These are phyloP conservation scores for Barnettozyma californica DNA, from an alignment of 805 yeast species.

Conservation along the genomic window DNA sequence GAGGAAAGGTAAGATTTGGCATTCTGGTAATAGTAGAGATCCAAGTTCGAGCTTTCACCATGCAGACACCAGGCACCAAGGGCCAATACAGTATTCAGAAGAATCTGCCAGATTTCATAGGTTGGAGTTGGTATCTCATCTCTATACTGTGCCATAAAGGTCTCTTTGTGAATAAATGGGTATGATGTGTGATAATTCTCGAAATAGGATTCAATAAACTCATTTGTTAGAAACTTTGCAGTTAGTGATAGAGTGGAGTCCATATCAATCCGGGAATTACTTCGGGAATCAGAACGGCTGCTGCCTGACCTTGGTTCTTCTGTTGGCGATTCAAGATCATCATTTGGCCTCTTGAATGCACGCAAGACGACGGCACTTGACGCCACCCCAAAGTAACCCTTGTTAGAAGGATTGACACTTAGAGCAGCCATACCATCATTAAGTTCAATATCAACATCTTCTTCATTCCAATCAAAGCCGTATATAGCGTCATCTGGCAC, in stretches of 20 bases:
- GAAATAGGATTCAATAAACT: constrained; percentile 47
- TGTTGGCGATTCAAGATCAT: constrained; percentile 17
- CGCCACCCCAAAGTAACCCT: constrained; percentile 63
- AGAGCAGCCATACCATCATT: constrained; percentile 65
- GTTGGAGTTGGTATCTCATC: constrained; percentile 37
- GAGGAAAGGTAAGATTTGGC: constrained; percentile 41
- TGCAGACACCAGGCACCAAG: constrained; percentile 66
- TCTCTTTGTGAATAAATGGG: constrained; percentile 54
- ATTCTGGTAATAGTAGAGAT: constrained; percentile 49
- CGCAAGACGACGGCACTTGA: constrained; percentile 53
- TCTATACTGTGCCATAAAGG: constrained; percentile 43
- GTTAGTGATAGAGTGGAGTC: constrained; percentile 25
- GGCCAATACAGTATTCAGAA: constrained; percentile 54
- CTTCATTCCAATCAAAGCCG: constrained; percentile 60
- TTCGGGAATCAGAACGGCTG: constrained; percentile 18
- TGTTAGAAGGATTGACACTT: constrained; percentile 43
- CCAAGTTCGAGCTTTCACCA: constrained; percentile 48
- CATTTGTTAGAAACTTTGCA: constrained; percentile 28
- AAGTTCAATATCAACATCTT: constrained; percentile 33
- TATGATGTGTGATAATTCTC: constrained; percentile 54
- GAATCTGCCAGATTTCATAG: constrained; percentile 45
- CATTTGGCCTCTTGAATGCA: constrained; percentile 35
- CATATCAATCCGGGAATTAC: constrained; percentile 21
- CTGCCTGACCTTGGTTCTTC: constrained; percentile 16
- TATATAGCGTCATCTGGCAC: constrained; percentile 41